Percentiles rank a stretch among this genome's conserved stretches.
phyloP scores from a whole-genome alignment of 2,329 filamentous ascomycete genomes.

The Verticillium dahliae region DNA sequence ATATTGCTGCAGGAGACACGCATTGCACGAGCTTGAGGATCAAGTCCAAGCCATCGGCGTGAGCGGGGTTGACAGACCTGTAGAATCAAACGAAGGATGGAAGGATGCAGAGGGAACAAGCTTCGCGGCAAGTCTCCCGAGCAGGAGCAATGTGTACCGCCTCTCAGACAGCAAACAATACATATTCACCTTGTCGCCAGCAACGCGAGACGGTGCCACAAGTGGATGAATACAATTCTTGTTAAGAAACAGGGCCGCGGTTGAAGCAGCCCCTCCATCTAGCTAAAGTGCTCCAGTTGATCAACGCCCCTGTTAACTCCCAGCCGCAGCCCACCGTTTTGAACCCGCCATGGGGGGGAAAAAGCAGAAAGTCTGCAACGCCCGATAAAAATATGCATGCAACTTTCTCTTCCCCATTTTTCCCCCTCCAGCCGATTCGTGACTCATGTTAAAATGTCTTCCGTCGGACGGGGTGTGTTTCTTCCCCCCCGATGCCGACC shows the following conservation, averaged over 20 bases:
- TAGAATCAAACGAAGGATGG: no score
- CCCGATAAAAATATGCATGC: conserved; percentile 2
- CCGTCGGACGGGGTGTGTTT: conserved; percentile 1
- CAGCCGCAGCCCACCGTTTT: neutral
- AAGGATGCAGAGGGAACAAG: no score
- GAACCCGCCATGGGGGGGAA: neutral
- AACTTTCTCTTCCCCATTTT: neutral
- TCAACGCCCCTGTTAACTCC: conserved; percentile 2
- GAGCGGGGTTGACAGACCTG: no score
- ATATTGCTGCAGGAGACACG: no score
- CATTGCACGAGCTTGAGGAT: no score
- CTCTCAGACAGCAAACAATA: no score
- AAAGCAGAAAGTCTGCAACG: conserved; percentile 2
- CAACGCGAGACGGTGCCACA: no score
- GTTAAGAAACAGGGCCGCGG: conserved; percentile 1
- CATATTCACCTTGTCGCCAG: no score
- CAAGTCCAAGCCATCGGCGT: no score
- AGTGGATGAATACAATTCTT: neutral
- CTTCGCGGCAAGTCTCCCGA: no score
- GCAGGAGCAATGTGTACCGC: no score
- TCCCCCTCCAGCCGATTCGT: conserved; percentile 1
- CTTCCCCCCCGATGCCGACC: conserved; percentile 9
- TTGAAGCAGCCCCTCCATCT: conserved; percentile 1
- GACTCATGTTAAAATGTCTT: conserved; percentile 7
- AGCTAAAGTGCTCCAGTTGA: conserved; percentile 4